Evolutionary conservation across 2,329 filamentous ascomycete species (phyloP), one percentile per base, ranked within the genome.

Genomic region (Pezicula carpinea): DNA sequence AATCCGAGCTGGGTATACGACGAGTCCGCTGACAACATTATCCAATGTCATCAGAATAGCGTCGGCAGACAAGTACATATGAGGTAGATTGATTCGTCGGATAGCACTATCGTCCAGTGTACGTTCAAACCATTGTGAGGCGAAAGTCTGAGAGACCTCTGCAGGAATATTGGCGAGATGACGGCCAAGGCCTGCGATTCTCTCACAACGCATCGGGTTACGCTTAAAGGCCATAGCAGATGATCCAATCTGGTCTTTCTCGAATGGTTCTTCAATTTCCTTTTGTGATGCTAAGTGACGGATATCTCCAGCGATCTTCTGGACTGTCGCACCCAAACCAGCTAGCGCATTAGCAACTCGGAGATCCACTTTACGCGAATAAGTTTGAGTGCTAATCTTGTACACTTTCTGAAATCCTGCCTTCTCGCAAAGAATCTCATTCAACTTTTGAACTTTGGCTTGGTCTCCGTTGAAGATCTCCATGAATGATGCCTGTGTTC

Each of bases 251-350:
- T 95, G 89, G 55, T 82, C 79, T 59, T 81, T 82, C 69, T 91
- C 87, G 58, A 89, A 88, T 0, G 87, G 88, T 72, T 91, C 87
- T 63, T 93, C 89, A 48, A 91, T 73, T 66, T 93, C 88, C 73
- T 95, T 15, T 15, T 35, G 33, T 6, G 33, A 15, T 18, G 17
- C 84, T 40, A 92, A 72, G 61, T 88, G 83, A 41, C 87, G 76
- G 55, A 93, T 86, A 59, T 92, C 87, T 39, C 77, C 76, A 41
- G 80, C 79, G 51, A 95, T 91, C 50, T 84, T 80, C 62, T 88
- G 79, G 42, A 82, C 87, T 0, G 88, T 89, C n/a, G 88, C 77
- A 19, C 87, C 90, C 43, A 96, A 82, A 1, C 82, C 87, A 26
- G 79, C 76, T 29, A 96, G 72, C n/a, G 87, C 88, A 62, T 93